These are phyloP conservation scores for Terfezia claveryi DNA, from an alignment of 495 filamentous ascomycete genomes.

Conservation along the genomic window DNA sequence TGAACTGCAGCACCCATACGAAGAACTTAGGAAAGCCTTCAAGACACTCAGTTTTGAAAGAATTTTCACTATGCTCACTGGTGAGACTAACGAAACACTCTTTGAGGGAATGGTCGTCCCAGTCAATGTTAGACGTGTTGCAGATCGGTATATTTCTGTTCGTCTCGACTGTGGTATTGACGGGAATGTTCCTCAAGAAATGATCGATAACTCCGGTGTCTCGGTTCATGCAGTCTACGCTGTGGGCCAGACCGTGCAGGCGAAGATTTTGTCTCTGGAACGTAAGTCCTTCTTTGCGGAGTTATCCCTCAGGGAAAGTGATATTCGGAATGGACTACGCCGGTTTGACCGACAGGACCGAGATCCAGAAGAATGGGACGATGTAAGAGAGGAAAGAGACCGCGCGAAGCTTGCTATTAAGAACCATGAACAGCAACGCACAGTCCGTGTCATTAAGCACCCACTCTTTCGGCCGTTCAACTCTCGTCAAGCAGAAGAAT, in stretches of 20 bases:
- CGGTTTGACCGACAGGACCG: constrained; percentile 36
- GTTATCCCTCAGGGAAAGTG: constrained; percentile 61
- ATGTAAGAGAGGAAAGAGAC: constrained; percentile 58
- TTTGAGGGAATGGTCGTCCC: constrained; percentile 76
- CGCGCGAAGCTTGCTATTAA: constrained; percentile 35
- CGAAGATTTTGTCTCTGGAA: constrained; percentile 69
- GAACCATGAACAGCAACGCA: constrained; percentile 29
- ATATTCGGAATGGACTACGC: constrained; percentile 45
- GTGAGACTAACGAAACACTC: constrained; percentile 68
- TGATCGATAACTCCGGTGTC: constrained; percentile 17
- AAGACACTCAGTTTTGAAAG: constrained; percentile 47
- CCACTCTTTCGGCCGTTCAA: constrained; percentile 88
- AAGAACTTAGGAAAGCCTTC: constrained; percentile 75
- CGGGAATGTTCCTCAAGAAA: constrained; percentile 36
- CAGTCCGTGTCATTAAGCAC: constrained; percentile 88
- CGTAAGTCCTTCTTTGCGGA: constrained; percentile 59
- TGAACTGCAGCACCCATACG: constrained; percentile 77
- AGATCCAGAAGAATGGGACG: constrained; percentile 65
- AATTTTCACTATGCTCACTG: constrained; percentile 91
- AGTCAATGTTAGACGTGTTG: constrained; percentile 66
- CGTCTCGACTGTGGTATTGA: constrained; percentile 88
- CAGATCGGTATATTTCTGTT: constrained; percentile 76
- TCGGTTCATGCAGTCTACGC: constrained; percentile 34
- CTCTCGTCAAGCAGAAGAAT: constrained; percentile 80
- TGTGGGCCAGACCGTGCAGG: constrained; percentile 60